phyloP scores from a whole-genome alignment of 2,329 filamentous ascomycete species.

The Bipolaris victoriae region DNA sequence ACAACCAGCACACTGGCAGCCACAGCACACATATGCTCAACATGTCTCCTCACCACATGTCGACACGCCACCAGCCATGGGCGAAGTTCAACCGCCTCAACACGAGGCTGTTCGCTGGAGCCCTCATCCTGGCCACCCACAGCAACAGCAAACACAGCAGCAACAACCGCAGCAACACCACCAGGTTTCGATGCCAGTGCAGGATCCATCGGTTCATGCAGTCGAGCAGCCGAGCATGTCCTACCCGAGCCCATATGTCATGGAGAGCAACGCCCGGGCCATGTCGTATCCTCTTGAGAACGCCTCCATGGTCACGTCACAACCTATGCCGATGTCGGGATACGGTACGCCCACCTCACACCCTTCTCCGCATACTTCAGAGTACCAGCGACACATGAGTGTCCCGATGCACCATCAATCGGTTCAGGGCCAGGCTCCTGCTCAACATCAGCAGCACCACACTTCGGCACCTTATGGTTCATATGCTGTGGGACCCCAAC shows the following conservation, averaged over 20 bases:
- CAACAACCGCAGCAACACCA: conserved; percentile 45
- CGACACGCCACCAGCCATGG: conserved; percentile 37
- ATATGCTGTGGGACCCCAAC: conserved; percentile 38
- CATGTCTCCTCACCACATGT: conserved; percentile 46
- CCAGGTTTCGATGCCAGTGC: conserved; percentile 42
- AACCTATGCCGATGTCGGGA: conserved; percentile 47
- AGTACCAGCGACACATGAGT: conserved; percentile 48
- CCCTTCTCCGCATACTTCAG: conserved; percentile 44
- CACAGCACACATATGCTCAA: conserved; percentile 42
- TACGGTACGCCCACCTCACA: conserved; percentile 48
- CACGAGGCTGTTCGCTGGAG: conserved; percentile 45
- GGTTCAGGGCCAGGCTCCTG: conserved; percentile 32
- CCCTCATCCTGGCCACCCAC: conserved; percentile 40
- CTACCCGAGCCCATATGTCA: conserved; percentile 46
- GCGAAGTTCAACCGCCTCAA: conserved; percentile 37
- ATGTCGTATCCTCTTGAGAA: conserved; percentile 51
- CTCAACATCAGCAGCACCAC: conserved; percentile 38
- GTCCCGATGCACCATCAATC: conserved; percentile 44
- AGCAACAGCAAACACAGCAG: conserved; percentile 41
- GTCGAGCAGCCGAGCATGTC: conserved; percentile 38
- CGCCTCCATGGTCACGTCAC: conserved; percentile 44
- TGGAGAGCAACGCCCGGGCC: conserved; percentile 47
- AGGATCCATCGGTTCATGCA: conserved; percentile 41
- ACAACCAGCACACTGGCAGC: conserved; percentile 47
- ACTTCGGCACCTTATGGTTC: conserved; percentile 35